Conservation (phyloP, 495 filamentous ascomycete genomes). For the Penicillium daleae region DNA sequence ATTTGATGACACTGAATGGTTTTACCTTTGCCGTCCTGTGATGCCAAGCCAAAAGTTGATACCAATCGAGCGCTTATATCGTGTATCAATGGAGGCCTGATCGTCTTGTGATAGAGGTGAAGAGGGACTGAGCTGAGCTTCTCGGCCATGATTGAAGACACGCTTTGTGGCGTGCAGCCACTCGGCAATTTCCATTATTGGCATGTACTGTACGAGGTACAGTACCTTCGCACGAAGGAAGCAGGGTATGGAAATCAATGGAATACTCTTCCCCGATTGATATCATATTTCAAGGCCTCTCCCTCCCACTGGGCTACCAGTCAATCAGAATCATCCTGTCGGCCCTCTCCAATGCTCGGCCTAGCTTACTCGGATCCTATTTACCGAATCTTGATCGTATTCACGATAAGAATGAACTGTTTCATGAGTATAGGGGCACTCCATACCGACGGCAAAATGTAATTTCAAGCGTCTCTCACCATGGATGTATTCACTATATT, state of each 20-base stretch:
- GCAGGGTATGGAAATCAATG: too few relatives aligned
- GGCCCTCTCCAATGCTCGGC: not conserved
- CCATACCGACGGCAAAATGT: too few relatives aligned
- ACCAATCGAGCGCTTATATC: constrained; percentile 1
- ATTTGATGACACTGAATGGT: constrained; percentile 4
- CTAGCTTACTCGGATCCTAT: not conserved
- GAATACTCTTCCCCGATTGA: too few relatives aligned
- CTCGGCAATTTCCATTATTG: not conserved
- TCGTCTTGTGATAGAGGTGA: not conserved
- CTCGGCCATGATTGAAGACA: not conserved
- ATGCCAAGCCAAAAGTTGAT: not conserved
- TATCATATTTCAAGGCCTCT: too few relatives aligned
- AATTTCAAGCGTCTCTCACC: not conserved
- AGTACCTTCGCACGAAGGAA: not conserved
- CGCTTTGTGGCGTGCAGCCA: not conserved
- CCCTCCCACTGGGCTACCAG: too few relatives aligned
- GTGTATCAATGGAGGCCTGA: not conserved
- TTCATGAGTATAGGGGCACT: too few relatives aligned
- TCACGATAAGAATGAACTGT: not conserved
- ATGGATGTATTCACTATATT: not conserved
- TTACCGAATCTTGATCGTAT: not conserved
- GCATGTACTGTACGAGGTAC: not conserved
- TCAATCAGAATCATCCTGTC: too few relatives aligned
- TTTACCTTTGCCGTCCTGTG: constrained; percentile 6
- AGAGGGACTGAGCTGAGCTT: not conserved